Evolutionary conservation across 2,329 filamentous ascomycete genomes (phyloP).

Genomic region (Claviceps maximensis): DNA sequence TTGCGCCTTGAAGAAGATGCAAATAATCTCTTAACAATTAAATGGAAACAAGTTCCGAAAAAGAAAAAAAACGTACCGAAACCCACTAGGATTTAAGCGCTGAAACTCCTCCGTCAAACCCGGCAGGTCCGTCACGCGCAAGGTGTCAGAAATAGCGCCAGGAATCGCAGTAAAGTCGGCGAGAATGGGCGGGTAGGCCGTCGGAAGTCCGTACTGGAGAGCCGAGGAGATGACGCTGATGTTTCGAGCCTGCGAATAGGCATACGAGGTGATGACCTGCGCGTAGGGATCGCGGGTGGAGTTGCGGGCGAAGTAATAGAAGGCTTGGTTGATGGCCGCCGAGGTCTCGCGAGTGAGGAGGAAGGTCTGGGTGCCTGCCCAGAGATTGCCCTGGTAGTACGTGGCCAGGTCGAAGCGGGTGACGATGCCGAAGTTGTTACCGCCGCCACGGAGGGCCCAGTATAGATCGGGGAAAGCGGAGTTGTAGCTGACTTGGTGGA

Average conservation of each 20-base stretch:
- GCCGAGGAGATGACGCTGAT: constrained; percentile 7
- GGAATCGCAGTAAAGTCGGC: constrained; percentile 11
- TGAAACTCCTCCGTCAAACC: constrained; percentile 12
- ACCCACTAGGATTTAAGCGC: constrained; percentile 8
- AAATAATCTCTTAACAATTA: too few relatives aligned
- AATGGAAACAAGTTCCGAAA: too few relatives aligned
- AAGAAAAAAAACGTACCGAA: constrained; percentile 4
- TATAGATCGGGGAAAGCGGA: constrained; percentile 34
- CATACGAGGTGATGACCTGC: constrained; percentile 12
- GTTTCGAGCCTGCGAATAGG: constrained; percentile 9
- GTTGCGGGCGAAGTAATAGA: constrained; percentile 9
- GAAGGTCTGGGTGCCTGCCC: constrained; percentile 18
- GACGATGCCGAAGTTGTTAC: constrained; percentile 45
- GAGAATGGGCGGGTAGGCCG: constrained; percentile 9
- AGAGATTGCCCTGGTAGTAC: constrained; percentile 22
- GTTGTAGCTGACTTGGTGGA: constrained; percentile 26
- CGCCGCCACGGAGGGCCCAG: constrained; percentile 42
- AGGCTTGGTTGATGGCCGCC: constrained; percentile 11
- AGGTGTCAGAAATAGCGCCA: constrained; percentile 9
- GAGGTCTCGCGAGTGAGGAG: constrained; percentile 10
- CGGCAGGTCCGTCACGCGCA: constrained; percentile 9
- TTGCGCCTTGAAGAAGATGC: too few relatives aligned
- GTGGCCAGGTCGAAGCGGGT: constrained; percentile 32
- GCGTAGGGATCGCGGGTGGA: constrained; percentile 9
- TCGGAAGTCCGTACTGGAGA: constrained; percentile 3